phyloP scores from a whole-genome alignment of 441 rosid species.

The Isatis lusitanica region DNA sequence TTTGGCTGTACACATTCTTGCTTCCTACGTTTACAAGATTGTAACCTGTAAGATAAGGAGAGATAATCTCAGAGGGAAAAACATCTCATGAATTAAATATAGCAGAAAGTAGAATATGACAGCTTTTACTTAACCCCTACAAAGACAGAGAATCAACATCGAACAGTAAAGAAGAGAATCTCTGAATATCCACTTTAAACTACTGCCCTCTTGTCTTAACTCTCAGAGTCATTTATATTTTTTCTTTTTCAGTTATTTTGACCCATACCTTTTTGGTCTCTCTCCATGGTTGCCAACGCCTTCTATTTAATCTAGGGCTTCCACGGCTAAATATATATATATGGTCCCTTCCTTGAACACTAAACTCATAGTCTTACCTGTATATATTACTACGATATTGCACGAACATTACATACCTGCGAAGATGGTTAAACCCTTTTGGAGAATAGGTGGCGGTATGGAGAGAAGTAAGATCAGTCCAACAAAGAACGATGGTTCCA shows the following conservation, averaged over 20 bases:
- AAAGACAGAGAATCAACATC: conserved; percentile 29
- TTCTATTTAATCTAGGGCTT: conserved; percentile 30
- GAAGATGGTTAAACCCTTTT: conserved; percentile 67
- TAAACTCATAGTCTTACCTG: conserved; percentile 17
- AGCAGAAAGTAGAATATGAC: conserved; percentile 18
- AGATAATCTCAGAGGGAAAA: background rate
- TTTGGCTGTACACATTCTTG: conserved; percentile 6
- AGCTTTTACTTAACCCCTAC: conserved; percentile 26
- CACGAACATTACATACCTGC: conserved; percentile 22
- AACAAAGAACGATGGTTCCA: conserved; percentile 56
- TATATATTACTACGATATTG: background rate
- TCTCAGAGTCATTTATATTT: conserved; percentile 29
- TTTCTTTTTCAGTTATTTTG: conserved; percentile 40
- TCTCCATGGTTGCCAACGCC: conserved; percentile 22
- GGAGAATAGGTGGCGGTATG: conserved; percentile 49
- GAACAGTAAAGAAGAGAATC: conserved; percentile 40
- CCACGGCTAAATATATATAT: conserved; percentile 30
- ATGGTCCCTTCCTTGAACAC: conserved; percentile 38
- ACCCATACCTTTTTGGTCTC: conserved; percentile 68
- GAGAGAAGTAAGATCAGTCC: conserved; percentile 35
- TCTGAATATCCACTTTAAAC: conserved; percentile 55
- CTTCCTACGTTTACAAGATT: conserved; percentile 6
- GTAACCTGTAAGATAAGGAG: background rate
- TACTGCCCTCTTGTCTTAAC: conserved; percentile 62
- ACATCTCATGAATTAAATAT: background rate